Percentiles rank a stretch among this genome's conserved stretches.
Conservation (phyloP, 2,329 filamentous ascomycete genomes). For the Epichloe uncinata region DNA sequence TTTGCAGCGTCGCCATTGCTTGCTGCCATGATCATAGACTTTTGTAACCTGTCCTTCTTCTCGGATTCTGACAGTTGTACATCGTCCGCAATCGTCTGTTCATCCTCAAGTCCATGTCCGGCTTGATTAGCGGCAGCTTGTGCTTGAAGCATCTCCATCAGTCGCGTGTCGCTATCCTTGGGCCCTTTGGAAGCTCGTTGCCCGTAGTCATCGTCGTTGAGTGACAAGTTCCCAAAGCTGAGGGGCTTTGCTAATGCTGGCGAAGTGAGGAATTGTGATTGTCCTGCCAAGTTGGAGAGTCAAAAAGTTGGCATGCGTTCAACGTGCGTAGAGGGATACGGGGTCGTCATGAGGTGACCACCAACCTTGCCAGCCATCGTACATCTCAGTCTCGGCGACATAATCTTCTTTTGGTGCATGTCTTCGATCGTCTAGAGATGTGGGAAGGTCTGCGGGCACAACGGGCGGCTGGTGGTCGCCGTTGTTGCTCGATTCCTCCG, state of each 20-base stretch:
- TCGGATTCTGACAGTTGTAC: constrained; percentile 60
- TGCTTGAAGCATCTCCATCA: constrained; percentile 92
- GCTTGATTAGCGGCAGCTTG: constrained; percentile 77
- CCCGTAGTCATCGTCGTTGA: constrained; percentile 69
- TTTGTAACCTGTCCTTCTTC: constrained; percentile 73
- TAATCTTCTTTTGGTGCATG: constrained; percentile 48
- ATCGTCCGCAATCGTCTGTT: constrained; percentile 67
- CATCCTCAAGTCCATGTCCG: constrained; percentile 58
- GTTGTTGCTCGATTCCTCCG: constrained; percentile 34
- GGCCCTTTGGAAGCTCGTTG: constrained; percentile 40
- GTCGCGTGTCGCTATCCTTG: constrained; percentile 66
- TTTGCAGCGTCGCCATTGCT: constrained; percentile 88
- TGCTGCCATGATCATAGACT: constrained; percentile 82
- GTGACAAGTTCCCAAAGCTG: constrained; percentile 65
- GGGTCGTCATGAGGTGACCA: neutral
- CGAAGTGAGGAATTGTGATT: constrained; percentile 87
- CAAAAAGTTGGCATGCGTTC: neutral
- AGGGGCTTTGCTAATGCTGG: constrained; percentile 75
- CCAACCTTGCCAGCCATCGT: constrained; percentile 93
- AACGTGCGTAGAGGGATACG: neutral
- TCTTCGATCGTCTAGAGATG: constrained; percentile 78
- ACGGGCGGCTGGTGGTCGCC: constrained; percentile 29
- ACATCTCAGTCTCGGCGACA: constrained; percentile 83
- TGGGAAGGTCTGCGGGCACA: constrained; percentile 78
- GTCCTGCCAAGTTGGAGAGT: constrained; percentile 43